Base-by-base conservation (phyloP, 768 basidiomycete species). In the Lentinula boryana region DNA sequence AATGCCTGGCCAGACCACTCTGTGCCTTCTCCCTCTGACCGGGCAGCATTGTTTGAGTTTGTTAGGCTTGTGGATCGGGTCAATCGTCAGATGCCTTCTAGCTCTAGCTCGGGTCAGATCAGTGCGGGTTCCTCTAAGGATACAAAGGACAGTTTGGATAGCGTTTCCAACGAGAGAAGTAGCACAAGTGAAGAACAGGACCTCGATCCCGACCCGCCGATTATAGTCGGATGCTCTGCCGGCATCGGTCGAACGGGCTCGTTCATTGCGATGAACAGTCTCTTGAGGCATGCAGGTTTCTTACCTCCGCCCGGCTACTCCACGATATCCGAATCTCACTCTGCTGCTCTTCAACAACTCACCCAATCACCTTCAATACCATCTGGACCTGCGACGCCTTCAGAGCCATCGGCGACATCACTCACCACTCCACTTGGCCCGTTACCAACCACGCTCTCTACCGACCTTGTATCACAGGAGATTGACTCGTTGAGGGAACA, bases 241-340 rank as follows among this genome's bases (percentile, higher is more conserved):
- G 93, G 93, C 4, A 80, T 95, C 61, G 93, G 93, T 3, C 82
- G 93, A 38, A 93, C 93, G 4, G 93, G 93, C 16, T 83, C 92
- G 5, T 93, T 93, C 73, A 89, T 95, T 68, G 85, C 89, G 0
- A 68, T 93, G 43, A 84, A 84, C 8, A 94, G 92, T 12, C 75
- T 95, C 40, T 77, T 94, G n/a, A 88, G 91, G 32, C 70, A 77
- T 35, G 72, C 83, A 63, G 79, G 76, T 33, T 75, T 86, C 59
- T 75, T 83, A 23, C 71, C 72, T n/a, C 67, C 75, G 8, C 64
- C 79, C n/a, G 38, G 8, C 21, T 60, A 67, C 60, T 46, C 44
- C 18, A 5, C 4, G 8, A 10, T 10, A 18, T 23, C 46, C 21
- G 8, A 18, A 21, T 27, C 46, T n/a, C 21, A 6, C 46, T 53